A percentile compares a stretch with the other conserved stretches of the same genome.
phyloP scores from a whole-genome alignment of 2,329 filamentous ascomycete species.

The Fusarium virguliforme region DNA sequence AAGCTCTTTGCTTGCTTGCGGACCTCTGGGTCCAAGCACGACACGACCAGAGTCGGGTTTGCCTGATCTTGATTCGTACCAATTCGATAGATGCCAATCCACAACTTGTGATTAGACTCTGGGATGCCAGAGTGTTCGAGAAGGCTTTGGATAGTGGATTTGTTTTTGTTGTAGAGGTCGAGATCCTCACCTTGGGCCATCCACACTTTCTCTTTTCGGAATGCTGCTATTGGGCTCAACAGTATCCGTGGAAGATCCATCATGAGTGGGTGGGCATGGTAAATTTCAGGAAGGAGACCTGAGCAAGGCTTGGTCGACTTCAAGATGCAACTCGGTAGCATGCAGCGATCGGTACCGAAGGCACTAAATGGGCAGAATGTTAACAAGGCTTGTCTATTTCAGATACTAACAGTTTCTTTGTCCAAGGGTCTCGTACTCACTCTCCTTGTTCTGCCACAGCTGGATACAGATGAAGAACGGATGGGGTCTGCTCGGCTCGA shows the following conservation, averaged over 20 bases:
- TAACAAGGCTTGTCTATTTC: background rate
- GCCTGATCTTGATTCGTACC: background rate
- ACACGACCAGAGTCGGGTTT: background rate
- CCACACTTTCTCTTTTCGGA: conserved; percentile 1
- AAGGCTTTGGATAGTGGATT: background rate
- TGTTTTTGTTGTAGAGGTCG: background rate
- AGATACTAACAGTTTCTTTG: background rate
- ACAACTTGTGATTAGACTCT: background rate
- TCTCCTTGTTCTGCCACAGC: background rate
- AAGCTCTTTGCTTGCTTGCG: background rate
- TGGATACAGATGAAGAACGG: background rate
- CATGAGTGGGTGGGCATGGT: background rate
- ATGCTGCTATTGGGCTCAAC: background rate
- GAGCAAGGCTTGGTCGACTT: background rate
- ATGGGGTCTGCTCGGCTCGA: background rate
- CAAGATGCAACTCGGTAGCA: background rate
- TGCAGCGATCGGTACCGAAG: background rate
- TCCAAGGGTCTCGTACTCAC: background rate
- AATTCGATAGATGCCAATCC: background rate
- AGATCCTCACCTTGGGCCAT: background rate
- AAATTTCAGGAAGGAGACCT: background rate
- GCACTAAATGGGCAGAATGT: background rate
- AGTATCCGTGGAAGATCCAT: background rate
- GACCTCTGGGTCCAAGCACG: background rate
- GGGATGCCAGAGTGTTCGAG: background rate